phyloP scores from a whole-genome alignment of 176 grass and related monocot genomes.

The Raddia distichophylla region DNA sequence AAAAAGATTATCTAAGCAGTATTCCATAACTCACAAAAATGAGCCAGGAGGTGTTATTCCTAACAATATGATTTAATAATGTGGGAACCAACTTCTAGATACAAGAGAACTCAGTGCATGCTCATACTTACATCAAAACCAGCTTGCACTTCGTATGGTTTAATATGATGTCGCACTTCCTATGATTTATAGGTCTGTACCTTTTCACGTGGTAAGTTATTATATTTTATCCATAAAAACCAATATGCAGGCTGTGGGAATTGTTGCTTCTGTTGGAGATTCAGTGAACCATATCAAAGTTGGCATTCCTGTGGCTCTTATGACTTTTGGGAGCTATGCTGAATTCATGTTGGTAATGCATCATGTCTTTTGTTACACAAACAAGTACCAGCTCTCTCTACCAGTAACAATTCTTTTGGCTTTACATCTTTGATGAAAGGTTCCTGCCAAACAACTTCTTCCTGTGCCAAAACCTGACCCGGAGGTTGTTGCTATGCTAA shows the following conservation, averaged over 20 bases:
- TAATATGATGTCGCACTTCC: not conserved
- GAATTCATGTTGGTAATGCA: slow-evolving; percentile 74
- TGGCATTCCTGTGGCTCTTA: slow-evolving; percentile 86
- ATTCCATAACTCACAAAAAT: not conserved
- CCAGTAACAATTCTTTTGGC: slow-evolving; percentile 26
- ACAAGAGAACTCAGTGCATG: not conserved
- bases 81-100: not conserved
- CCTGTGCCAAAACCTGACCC: slow-evolving; percentile 90
- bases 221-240: slow-evolving; percentile 25
- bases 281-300: slow-evolving; percentile 81
- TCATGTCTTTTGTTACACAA: slow-evolving; percentile 37
- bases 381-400: slow-evolving; percentile 9
- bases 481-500: slow-evolving; percentile 96
- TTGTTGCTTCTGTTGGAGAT: slow-evolving; percentile 88
- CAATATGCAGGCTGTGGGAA: slow-evolving; percentile 79
- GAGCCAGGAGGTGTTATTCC: not conserved
- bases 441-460: slow-evolving; percentile 94
- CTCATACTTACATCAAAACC: slow-evolving; percentile 4
- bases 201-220: slow-evolving; percentile 21
- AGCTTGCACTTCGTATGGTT: not conserved
- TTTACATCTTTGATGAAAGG: slow-evolving; percentile 58
- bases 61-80: slow-evolving; percentile 10
- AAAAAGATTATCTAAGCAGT: not conserved
- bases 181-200: not conserved
- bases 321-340: slow-evolving; percentile 97